Conservation (phyloP, 2,329 filamentous ascomycete genomes). For the Aspergillus alliaceus region DNA sequence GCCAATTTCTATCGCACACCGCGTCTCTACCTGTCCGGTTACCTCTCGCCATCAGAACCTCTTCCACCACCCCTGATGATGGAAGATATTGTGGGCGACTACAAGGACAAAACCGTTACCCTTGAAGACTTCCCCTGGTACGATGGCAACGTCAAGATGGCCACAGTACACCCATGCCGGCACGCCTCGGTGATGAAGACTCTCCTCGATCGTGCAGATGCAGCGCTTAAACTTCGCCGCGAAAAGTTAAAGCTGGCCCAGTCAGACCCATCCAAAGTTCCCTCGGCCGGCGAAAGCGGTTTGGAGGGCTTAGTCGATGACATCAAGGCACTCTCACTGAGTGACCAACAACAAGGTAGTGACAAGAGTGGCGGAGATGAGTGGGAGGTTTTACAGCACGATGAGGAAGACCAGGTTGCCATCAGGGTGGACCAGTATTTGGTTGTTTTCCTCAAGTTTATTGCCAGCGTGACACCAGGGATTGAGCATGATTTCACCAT, state of each 20-base stretch:
- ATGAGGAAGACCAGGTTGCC: constrained; percentile 48
- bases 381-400: constrained; percentile 62
- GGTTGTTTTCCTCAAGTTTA: constrained; percentile 62
- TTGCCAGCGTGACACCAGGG: constrained; percentile 87
- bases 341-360: constrained; percentile 38
- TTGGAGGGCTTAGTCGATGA: constrained; percentile 87
- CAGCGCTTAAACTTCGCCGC: constrained; percentile 81
- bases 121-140: constrained; percentile 97
- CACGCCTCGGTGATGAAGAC: constrained; percentile 98
- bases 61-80: constrained; percentile 85
- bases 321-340: constrained; percentile 64
- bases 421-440: constrained; percentile 54
- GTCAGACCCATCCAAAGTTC: constrained; percentile 48
- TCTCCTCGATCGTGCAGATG: constrained; percentile 90
- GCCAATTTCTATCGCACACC: constrained; percentile 95
- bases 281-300: constrained; percentile 50
- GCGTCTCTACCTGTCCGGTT: constrained; percentile 91
- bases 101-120: constrained; percentile 98
- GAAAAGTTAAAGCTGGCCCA: constrained; percentile 73
- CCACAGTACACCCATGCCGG: constrained; percentile 93
- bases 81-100: constrained; percentile 94
- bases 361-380: constrained; percentile 52
- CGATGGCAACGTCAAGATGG: constrained; percentile 89
- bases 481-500: constrained; percentile 99
- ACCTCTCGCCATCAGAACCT: constrained; percentile 74